Percentiles rank a stretch among this genome's conserved stretches.
phyloP scores from a whole-genome alignment of 768 basidiomycete genomes.

The Tricholoma sp. region DNA sequence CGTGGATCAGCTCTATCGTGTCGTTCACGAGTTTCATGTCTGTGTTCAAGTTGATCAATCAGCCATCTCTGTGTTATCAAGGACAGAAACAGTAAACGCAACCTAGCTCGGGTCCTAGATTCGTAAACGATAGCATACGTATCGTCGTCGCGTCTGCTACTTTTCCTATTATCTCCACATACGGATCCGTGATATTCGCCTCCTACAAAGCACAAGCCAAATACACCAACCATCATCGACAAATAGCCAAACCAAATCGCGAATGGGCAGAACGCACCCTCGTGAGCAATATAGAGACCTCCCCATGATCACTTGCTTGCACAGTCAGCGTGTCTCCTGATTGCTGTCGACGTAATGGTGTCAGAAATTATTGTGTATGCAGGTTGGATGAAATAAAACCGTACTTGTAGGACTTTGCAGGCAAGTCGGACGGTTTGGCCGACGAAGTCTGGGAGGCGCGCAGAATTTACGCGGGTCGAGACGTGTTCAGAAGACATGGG shows the following conservation, averaged over 20 bases:
- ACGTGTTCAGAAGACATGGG: constrained; percentile 16
- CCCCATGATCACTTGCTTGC: constrained; percentile 60
- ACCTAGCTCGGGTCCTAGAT: constrained; percentile 59
- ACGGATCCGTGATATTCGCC: constrained; percentile 44
- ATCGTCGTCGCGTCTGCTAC: constrained; percentile 52
- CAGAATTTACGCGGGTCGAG: constrained; percentile 58
- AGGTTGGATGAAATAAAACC: constrained; percentile 6
- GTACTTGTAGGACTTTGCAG: constrained; percentile 55
- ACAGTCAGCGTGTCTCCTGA: constrained; percentile 50
- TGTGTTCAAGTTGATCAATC: constrained; percentile 17
- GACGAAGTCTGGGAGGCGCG: constrained; percentile 44
- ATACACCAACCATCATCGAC: too few relatives aligned
- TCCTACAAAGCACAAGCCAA: too few relatives aligned
- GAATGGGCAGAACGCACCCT: constrained; percentile 28
- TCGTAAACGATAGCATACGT: constrained; percentile 48
- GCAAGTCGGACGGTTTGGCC: constrained; percentile 56
- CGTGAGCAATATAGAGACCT: constrained; percentile 44
- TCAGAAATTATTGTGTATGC: background rate
- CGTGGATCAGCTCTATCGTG: constrained; percentile 55
- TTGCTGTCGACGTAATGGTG: constrained; percentile 20
- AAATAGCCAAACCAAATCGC: background rate
- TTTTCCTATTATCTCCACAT: constrained; percentile 62
- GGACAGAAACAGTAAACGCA: constrained; percentile 26
- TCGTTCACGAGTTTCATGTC: constrained; percentile 61
- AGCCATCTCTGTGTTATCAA: background rate